phyloP scores from a whole-genome alignment of 495 filamentous ascomycete species.

The Pyronema omphalodes region DNA sequence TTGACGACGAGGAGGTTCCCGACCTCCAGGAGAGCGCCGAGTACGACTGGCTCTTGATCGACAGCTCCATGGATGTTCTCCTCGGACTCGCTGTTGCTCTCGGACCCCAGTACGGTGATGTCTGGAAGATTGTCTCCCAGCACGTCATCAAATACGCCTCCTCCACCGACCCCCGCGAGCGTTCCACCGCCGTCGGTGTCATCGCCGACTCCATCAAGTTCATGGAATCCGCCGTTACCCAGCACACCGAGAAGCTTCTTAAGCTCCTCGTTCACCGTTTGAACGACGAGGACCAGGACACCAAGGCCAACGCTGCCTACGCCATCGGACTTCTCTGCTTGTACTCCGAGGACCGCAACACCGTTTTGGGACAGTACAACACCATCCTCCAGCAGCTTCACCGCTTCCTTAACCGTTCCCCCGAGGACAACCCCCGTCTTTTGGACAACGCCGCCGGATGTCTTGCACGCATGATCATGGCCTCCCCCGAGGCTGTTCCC shows the following conservation, averaged over 20 bases:
- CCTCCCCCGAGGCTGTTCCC: slow-evolving; percentile 60
- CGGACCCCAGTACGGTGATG: slow-evolving; percentile 58
- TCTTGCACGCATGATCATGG: slow-evolving; percentile 76
- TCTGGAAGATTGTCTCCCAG: slow-evolving; percentile 90
- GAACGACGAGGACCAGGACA: slow-evolving; percentile 74
- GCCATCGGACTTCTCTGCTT: slow-evolving; percentile 67
- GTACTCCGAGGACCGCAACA: slow-evolving; percentile 51
- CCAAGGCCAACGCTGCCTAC: slow-evolving; percentile 86
- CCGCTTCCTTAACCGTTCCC: slow-evolving; percentile 42
- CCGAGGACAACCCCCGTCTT: slow-evolving; percentile 48
- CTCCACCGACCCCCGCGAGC: slow-evolving; percentile 66
- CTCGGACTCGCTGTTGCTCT: slow-evolving; percentile 67
- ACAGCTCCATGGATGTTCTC: slow-evolving; percentile 79
- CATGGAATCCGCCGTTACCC: slow-evolving; percentile 62
- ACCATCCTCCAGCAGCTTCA: slow-evolving; percentile 69
- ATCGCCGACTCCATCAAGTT: slow-evolving; percentile 79
- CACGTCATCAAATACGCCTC: slow-evolving; percentile 72
- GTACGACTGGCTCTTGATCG: slow-evolving; percentile 92
- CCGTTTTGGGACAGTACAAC: slow-evolving; percentile 52
- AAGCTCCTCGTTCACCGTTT: slow-evolving; percentile 74
- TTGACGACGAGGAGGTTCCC: slow-evolving; percentile 52
- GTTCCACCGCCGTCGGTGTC: slow-evolving; percentile 71
- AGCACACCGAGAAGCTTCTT: slow-evolving; percentile 53
- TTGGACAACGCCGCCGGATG: slow-evolving; percentile 92
- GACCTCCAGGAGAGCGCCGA: slow-evolving; percentile 69